Evolutionary conservation across 2,329 filamentous ascomycete species (phyloP).

Genomic region (Monosporascus cannonballus): DNA sequence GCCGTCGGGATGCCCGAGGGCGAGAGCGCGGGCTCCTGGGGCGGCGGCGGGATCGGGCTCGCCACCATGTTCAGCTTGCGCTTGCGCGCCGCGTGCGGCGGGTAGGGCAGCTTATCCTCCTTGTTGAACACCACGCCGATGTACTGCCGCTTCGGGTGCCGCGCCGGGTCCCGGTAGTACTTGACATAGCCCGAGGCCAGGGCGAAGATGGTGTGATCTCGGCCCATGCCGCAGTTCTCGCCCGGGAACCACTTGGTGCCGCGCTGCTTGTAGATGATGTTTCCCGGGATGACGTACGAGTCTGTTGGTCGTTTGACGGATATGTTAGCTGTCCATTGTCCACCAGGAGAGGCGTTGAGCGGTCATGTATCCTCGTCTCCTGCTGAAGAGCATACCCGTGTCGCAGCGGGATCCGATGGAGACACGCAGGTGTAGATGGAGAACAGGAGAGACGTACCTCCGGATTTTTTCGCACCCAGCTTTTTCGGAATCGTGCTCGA

Average conservation of each 20-base stretch:
- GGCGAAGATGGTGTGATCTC: constrained; percentile 93
- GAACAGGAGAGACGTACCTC: constrained; percentile 51
- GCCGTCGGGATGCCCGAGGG: constrained; percentile 45
- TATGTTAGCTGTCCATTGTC: constrained; percentile 2
- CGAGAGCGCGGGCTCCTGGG: constrained; percentile 33
- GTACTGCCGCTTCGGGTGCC: constrained; percentile 83
- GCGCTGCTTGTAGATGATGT: constrained; percentile 96
- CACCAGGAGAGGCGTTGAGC: neutral
- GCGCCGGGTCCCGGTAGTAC: constrained; percentile 85
- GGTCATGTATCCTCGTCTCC: no score
- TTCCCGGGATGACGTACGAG: constrained; percentile 89
- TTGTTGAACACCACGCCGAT: constrained; percentile 90
- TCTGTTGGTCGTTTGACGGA: constrained; percentile 41
- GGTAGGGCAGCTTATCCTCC: constrained; percentile 71
- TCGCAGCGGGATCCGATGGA: no score
- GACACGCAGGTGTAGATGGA: no score
- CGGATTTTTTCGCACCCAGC: constrained; percentile 87
- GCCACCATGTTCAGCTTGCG: constrained; percentile 70
- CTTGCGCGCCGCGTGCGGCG: constrained; percentile 64
- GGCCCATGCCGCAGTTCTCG: constrained; percentile 91
- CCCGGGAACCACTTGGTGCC: constrained; percentile 92
- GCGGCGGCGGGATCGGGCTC: constrained; percentile 33
- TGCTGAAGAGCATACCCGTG: no score
- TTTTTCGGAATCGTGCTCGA: constrained; percentile 67
- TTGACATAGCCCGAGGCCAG: constrained; percentile 84